Conservation (phyloP, 306 rosid genomes). For the Casuarina cunninghamiana region DNA sequence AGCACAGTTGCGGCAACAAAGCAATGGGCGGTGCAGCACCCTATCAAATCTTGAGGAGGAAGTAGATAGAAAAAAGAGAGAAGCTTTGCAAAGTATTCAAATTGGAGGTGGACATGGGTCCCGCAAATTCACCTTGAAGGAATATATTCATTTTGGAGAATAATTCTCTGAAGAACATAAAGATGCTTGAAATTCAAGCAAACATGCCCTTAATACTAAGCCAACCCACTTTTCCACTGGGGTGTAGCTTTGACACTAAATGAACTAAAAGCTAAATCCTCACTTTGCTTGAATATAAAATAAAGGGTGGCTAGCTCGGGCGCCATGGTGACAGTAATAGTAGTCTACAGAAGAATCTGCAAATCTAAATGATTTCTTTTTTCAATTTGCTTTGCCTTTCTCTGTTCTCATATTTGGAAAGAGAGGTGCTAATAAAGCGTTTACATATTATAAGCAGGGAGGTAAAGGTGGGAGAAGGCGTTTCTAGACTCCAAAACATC, state of each 20-base stretch:
- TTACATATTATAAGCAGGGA: constrained; percentile 18
- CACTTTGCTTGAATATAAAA: constrained; percentile 57
- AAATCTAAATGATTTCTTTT: constrained; percentile 24
- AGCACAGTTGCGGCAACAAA: constrained; percentile 6
- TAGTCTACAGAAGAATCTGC: constrained; percentile 38
- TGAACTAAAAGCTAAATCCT: constrained; percentile 55
- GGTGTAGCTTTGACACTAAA: constrained; percentile 44
- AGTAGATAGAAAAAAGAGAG: constrained; percentile 34
- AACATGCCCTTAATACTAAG: constrained; percentile 73
- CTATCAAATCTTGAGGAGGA: constrained; percentile 9
- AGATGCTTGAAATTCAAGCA: constrained; percentile 98
- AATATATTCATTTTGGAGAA: constrained; percentile 88
- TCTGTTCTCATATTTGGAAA: constrained; percentile 16
- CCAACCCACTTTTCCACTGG: constrained; percentile 60
- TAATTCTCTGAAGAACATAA: constrained; percentile 66
- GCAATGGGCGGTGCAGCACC: constrained; percentile 1
- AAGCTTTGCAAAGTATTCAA: constrained; percentile 43
- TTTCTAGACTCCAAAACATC: constrained; percentile 35
- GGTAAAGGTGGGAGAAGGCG: constrained; percentile 39
- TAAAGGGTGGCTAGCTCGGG: constrained; percentile 29
- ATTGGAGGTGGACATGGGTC: constrained; percentile 56
- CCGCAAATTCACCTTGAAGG: constrained; percentile 58
- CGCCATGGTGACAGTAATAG: constrained; percentile 10
- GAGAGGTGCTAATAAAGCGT: constrained; percentile 14
- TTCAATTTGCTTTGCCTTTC: background rate